Conservation (phyloP, 1,139 yeast species). For the Suhomyces anneliseae region DNA sequence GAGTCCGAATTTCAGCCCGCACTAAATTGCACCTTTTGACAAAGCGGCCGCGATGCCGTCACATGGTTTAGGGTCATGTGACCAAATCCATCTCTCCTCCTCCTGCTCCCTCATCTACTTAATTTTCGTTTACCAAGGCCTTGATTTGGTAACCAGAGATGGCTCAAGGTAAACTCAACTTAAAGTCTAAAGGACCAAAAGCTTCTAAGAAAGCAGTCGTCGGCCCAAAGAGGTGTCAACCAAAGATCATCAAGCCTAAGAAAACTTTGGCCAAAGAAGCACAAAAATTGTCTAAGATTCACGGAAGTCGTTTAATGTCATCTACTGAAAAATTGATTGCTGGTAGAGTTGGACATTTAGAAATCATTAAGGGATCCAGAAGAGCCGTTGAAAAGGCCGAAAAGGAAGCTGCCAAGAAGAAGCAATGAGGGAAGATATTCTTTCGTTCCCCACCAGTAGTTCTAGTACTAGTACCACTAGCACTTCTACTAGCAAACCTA, state of each 20-base stretch:
- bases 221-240: constrained; percentile 70
- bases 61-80: neutral
- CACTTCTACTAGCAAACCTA: neutral
- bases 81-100: neutral
- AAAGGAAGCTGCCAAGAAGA: constrained; percentile 29
- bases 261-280: constrained; percentile 51
- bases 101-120: neutral
- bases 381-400: constrained; percentile 67
- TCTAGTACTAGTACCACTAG: too few species aligned
- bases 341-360: constrained; percentile 93
- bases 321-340: constrained; percentile 85
- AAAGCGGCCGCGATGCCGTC: neutral
- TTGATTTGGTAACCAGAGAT: constrained; percentile 21
- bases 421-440: constrained; percentile 6
- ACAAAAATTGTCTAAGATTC: constrained; percentile 57
- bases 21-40: too few species aligned
- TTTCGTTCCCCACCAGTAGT: constrained; percentile 5
- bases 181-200: constrained; percentile 41
- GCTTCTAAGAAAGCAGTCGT: constrained; percentile 48
- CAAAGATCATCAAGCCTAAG: constrained; percentile 69
- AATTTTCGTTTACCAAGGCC: neutral
- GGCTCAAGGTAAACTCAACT: constrained; percentile 58
- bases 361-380: constrained; percentile 88
- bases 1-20: too few species aligned
- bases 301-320: constrained; percentile 63